Evolutionary conservation across 2,329 filamentous ascomycete species (phyloP).

Genomic region (Phaeosphaeriaceae sp.): DNA sequence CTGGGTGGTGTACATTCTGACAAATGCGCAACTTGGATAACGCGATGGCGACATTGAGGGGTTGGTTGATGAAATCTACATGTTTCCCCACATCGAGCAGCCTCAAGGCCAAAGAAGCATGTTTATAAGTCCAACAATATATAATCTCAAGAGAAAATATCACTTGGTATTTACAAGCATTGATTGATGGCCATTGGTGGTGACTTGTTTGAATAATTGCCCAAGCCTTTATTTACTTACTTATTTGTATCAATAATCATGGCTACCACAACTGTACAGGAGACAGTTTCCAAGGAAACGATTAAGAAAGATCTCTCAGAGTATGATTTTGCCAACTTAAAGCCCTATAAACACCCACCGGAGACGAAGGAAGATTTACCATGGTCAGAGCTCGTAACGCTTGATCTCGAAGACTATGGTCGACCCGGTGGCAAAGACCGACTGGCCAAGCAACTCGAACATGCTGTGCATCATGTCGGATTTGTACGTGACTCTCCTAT

Average conservation of each 20-base stretch:
- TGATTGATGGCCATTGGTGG: too few relatives aligned
- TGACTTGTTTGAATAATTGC: not conserved
- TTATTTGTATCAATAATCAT: constrained; percentile 8
- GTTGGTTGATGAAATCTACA: constrained; percentile 16
- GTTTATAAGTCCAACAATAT: not conserved
- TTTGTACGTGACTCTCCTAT: constrained; percentile 23
- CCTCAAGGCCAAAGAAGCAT: not conserved
- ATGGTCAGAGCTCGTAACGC: constrained; percentile 64
- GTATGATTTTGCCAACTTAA: constrained; percentile 42
- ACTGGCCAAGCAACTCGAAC: constrained; percentile 61
- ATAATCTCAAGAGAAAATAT: too few relatives aligned
- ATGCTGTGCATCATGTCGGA: constrained; percentile 60
- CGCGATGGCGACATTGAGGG: constrained; percentile 25
- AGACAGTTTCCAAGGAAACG: constrained; percentile 3
- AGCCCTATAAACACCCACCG: constrained; percentile 54
- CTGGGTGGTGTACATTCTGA: constrained; percentile 4
- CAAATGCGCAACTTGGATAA: constrained; percentile 10
- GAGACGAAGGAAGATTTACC: constrained; percentile 56
- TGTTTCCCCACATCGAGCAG: not conserved
- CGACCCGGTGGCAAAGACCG: constrained; percentile 61
- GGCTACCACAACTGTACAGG: constrained; percentile 27
- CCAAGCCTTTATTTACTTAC: not conserved
- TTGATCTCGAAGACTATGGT: constrained; percentile 63
- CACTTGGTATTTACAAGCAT: not conserved
- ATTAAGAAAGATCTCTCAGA: constrained; percentile 18